Percentiles rank a stretch among this genome's conserved stretches.
Conservation (phyloP, 192 early-diverging fungal genomes). For the Chytriomyces hyalinus region DNA sequence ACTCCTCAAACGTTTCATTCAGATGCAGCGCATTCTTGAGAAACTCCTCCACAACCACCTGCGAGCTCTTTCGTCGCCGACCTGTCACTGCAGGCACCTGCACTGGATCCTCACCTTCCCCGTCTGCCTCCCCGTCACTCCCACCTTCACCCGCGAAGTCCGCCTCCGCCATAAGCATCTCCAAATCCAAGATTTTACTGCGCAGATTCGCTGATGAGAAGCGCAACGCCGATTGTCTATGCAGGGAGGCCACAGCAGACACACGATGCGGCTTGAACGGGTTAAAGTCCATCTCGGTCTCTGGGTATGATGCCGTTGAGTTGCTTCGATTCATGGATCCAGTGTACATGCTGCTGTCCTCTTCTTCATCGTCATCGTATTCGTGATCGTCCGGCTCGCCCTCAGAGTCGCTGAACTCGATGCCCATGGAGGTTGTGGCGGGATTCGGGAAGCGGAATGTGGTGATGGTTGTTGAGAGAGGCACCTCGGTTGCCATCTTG, state of each 20-base stretch:
- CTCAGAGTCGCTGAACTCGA: constrained; percentile 19
- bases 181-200: background rate
- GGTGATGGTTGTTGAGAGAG: background rate
- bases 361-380: background rate
- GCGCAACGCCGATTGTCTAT: background rate
- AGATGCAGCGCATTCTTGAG: background rate
- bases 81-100: background rate
- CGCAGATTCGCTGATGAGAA: constrained; percentile 18
- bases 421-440: constrained; percentile 28
- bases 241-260: too few relatives aligned
- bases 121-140: too few relatives aligned
- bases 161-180: constrained; percentile 14
- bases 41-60: constrained; percentile 9
- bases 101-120: background rate
- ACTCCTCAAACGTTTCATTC: background rate
- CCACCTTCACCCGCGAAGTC: background rate
- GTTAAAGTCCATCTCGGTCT: constrained; percentile 8
- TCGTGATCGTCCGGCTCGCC: background rate
- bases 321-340: too few relatives aligned
- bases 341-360: background rate
- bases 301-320: too few relatives aligned
- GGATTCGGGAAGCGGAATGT: constrained; percentile 31
- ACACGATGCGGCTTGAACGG: constrained; percentile 14
- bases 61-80: background rate
- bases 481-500: background rate